Evolutionary conservation across 108 stramenopile species (phyloP).

Genomic region (Cyclotella atomus): DNA sequence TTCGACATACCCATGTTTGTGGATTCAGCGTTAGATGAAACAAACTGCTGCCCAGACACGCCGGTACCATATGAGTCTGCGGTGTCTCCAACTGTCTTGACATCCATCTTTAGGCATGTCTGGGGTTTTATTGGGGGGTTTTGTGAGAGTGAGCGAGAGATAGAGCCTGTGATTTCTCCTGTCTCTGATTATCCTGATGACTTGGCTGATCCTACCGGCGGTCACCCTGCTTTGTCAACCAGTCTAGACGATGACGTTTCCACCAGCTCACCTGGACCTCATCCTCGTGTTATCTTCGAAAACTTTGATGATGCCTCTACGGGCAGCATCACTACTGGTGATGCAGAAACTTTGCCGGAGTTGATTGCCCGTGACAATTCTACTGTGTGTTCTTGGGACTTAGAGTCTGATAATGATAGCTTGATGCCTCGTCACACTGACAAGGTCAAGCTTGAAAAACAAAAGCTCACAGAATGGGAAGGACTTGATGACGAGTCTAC

Average conservation of each 20-base stretch:
- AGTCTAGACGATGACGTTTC: too few species aligned
- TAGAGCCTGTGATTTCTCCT: not conserved
- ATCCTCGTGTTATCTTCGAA: too few species aligned
- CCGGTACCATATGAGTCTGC: not conserved
- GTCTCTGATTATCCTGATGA: too few species aligned
- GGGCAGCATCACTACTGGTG: too few species aligned
- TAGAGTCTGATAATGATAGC: not conserved
- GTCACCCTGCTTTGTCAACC: too few species aligned
- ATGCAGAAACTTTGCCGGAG: not conserved
- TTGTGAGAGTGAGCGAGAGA: not conserved
- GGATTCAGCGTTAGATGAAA: not conserved
- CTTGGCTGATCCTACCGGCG: too few species aligned
- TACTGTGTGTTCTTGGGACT: not conserved
- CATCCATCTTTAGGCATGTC: not conserved
- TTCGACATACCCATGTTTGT: not conserved
- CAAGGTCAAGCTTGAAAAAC: not conserved
- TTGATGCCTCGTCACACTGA: not conserved
- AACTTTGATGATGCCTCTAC: too few species aligned
- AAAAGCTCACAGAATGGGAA: not conserved
- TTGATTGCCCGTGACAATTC: not conserved
- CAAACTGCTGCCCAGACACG: not conserved
- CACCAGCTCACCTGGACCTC: too few species aligned
- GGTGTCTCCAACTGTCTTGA: not conserved
- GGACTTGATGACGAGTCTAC: not conserved
- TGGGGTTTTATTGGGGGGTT: not conserved